These are phyloP conservation scores for Termitomyces sp. DNA, from an alignment of 768 basidiomycete species.

Conservation along the genomic window DNA sequence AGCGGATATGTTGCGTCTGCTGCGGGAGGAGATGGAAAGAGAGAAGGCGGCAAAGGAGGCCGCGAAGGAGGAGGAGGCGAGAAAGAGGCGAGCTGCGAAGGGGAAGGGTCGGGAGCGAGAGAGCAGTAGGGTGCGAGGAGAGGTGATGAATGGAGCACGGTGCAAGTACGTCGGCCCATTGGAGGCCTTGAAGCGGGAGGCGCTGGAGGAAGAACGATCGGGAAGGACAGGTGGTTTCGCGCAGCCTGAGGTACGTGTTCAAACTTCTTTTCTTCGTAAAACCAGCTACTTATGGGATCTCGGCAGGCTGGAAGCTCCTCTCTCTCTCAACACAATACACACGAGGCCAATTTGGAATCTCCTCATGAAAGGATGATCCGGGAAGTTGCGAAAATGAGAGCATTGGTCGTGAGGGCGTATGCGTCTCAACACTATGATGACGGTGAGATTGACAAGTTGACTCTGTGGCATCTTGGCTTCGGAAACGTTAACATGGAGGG, in stretches of 20 bases:
- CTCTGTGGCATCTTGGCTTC: neutral
- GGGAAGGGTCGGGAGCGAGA: neutral
- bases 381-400: neutral
- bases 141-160: neutral
- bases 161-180: neutral
- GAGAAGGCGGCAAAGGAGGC: neutral
- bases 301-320: neutral
- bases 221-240: neutral
- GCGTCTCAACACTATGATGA: neutral
- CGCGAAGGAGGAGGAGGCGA: neutral
- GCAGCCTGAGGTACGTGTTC: neutral
- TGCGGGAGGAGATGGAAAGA: neutral
- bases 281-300: neutral
- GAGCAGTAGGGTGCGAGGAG: neutral
- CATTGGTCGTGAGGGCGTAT: neutral
- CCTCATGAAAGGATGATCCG: neutral
- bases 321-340: neutral
- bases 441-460: neutral
- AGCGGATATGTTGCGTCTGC: neutral
- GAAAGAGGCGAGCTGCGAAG: neutral
- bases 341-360: neutral
- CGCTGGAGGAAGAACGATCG: neutral
- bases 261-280: neutral
- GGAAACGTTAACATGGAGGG: too few species aligned
- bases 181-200: neutral